Base-by-base conservation (phyloP, 768 basidiomycete genomes). In the Strobilomyces dryophilus region DNA sequence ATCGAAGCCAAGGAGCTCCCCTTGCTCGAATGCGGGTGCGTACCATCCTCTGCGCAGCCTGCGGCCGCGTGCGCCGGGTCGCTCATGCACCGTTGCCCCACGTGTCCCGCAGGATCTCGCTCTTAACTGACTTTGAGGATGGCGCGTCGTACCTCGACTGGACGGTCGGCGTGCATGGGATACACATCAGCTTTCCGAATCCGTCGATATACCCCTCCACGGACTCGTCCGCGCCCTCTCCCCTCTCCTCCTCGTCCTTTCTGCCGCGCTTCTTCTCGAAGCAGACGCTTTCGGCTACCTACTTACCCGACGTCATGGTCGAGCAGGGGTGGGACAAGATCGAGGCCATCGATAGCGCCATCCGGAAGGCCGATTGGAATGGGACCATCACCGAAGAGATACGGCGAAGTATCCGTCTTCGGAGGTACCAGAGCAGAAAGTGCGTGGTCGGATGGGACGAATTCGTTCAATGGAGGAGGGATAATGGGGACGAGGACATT, bases 291-390 rank as follows among this genome's bases (percentile, higher is more conserved):
- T 80, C 84, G 11, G 94, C 95, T 8, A 94, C 92, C 0, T 99
- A 95, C 71, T 79, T 99, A 11, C 97, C 97, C 5, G 86, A 98
- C 50, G 89, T 99, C 54, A 87, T 91, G 40, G 81, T 86, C 0
- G 91, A 92, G 35, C 95, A 98, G 70, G 94, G 92, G 8, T 99
- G 97, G 97, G 82, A 85, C 56, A 89, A 88, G 78, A 74, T 87
- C 53, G 89, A 97, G 69, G 87, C 95, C 8, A 73, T 99, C 36
- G 86, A 95, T 61, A 92, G 86, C 61, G 92, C 94, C 27, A 92
- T 98, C 58, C 81, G 83, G 57, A 99, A 99, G 72, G 91, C 95
- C 4, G 97, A 94, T 4, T 98, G 88, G 87, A 80, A 69, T 52
- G 92, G 90, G 1, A 69, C 70, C 46, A 89, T 95, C 62, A 89